A percentile compares a stretch with the other conserved stretches of the same genome.
These are phyloP conservation scores for Coemansia sp. DNA, from an alignment of 192 early-diverging fungal species.

Conservation along the genomic window DNA sequence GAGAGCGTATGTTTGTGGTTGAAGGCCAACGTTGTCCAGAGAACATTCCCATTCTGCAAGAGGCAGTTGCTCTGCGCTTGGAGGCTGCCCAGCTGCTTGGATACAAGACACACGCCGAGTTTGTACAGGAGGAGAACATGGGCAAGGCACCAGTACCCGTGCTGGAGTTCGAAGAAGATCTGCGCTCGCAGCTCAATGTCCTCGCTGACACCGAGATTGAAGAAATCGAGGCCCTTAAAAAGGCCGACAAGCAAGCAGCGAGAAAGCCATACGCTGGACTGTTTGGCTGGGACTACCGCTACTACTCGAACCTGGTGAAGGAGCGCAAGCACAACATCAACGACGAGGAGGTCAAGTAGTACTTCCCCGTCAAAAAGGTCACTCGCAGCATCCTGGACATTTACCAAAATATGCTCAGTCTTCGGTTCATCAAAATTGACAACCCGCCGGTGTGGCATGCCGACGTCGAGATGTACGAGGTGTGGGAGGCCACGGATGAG, in stretches of 20 bases:
- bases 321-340: constrained; percentile 77
- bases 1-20: too few species aligned
- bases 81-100: constrained; percentile 66
- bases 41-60: constrained; percentile 65
- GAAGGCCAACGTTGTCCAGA: neutral
- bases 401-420: constrained; percentile 72
- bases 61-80: constrained; percentile 59
- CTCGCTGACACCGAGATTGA: constrained; percentile 66
- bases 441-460: constrained; percentile 70
- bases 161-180: constrained; percentile 65
- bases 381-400: constrained; percentile 72
- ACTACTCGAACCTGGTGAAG: constrained; percentile 72
- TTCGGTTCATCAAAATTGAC: constrained; percentile 69
- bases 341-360: constrained; percentile 78
- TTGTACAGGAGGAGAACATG: constrained; percentile 17
- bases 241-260: constrained; percentile 52
- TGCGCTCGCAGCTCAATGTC: constrained; percentile 60
- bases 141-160: constrained; percentile 67
- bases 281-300: constrained; percentile 74
- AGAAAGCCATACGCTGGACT: constrained; percentile 66
- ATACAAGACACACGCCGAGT: constrained; percentile 69
- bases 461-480: constrained; percentile 80
- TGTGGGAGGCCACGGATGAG: constrained; percentile 67
- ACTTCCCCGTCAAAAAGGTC: constrained; percentile 70
- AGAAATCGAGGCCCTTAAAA: constrained; percentile 66